A percentile compares a stretch with the other conserved stretches of the same genome.
These are phyloP conservation scores for Pelargonium nanum DNA, from an alignment of 345 rosid genomes.

Conservation along the genomic window DNA sequence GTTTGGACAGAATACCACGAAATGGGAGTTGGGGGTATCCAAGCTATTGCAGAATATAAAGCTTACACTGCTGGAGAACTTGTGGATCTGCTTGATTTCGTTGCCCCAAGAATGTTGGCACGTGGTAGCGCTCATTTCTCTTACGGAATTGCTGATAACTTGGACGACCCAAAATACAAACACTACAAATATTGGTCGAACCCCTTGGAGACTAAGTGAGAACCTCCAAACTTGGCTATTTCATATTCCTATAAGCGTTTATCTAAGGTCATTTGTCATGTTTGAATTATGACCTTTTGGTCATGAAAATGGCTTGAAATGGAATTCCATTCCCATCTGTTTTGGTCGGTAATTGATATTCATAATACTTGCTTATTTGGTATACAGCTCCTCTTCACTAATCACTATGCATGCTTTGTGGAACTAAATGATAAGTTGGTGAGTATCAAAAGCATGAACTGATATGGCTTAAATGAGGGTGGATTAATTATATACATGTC, in stretches of 20 bases:
- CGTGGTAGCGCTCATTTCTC: constrained; percentile 87
- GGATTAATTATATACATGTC: background rate
- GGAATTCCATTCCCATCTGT: too few species aligned
- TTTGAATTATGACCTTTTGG: background rate
- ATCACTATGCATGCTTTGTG: background rate
- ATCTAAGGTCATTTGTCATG: background rate
- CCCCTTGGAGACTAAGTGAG: constrained; percentile 89
- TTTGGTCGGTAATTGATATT: background rate
- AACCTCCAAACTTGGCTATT: background rate
- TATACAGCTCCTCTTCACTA: background rate
- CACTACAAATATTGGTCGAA: constrained; percentile 92
- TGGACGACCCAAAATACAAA: constrained; percentile 72
- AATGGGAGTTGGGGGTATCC: constrained; percentile 75
- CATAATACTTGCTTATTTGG: background rate
- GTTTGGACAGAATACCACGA: constrained; percentile 96
- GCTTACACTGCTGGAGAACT: constrained; percentile 62
- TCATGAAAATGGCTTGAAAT: too few species aligned
- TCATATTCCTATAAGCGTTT: background rate
- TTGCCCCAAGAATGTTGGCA: constrained; percentile 93
- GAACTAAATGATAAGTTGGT: background rate
- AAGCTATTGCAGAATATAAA: constrained; percentile 73
- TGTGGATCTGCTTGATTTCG: constrained; percentile 60
- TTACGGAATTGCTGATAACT: constrained; percentile 82
- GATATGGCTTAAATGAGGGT: background rate
- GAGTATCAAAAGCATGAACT: background rate